Conservation (phyloP, 2,329 filamentous ascomycete species). For the Fusarium siculi region DNA sequence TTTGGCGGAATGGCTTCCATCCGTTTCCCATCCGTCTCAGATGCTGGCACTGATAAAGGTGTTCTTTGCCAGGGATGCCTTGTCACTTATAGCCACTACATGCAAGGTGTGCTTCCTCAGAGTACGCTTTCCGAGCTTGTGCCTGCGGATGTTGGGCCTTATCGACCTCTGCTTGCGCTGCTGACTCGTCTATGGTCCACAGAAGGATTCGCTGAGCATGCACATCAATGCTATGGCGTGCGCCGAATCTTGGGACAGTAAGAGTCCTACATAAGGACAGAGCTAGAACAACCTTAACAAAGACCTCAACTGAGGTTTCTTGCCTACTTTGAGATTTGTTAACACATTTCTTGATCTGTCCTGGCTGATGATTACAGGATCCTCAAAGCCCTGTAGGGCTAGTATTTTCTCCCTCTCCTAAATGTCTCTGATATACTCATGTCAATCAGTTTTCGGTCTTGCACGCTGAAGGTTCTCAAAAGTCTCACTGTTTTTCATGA, state of each 20-base stretch:
- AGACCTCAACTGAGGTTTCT: not conserved
- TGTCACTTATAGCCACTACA: conserved; percentile 33
- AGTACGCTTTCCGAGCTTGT: conserved; percentile 31
- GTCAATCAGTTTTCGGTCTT: not conserved
- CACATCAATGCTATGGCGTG: conserved; percentile 40
- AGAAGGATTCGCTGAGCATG: conserved; percentile 37
- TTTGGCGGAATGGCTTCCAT: conserved; percentile 43
- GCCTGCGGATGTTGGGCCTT: conserved; percentile 29
- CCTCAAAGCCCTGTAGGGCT: not conserved
- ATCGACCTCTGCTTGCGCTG: conserved; percentile 35
- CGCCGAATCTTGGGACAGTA: conserved; percentile 20
- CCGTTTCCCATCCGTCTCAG: conserved; percentile 41
- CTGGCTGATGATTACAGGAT: conserved; percentile 25
- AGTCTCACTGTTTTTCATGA: not conserved
- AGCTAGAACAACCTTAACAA: not conserved
- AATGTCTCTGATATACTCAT: not conserved
- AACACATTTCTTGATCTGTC: not conserved
- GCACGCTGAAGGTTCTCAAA: not conserved
- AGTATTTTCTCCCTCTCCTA: not conserved
- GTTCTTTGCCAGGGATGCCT: conserved; percentile 41
- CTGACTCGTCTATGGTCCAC: conserved; percentile 34
- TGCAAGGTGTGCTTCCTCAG: conserved; percentile 31
- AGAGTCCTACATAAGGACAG: not conserved
- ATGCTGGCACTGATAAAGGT: conserved; percentile 29
- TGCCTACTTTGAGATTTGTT: not conserved